phyloP scores from a whole-genome alignment of 225 moss, liverwort and hornwort genomes.

The Sphagnum tenellum region DNA sequence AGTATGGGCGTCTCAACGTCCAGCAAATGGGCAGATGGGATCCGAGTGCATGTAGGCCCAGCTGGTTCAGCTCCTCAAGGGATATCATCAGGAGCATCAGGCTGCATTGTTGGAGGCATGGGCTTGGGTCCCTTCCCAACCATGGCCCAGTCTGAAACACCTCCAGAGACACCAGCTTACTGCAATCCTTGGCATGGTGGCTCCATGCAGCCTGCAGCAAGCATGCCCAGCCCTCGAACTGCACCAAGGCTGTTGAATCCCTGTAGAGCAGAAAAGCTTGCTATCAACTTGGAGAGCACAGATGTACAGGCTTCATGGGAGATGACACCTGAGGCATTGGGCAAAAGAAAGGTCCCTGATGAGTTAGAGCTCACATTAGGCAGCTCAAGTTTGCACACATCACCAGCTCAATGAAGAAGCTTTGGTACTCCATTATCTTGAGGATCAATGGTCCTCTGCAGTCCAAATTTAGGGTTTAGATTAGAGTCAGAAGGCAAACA shows the following conservation, averaged over 20 bases:
- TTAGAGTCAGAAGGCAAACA: too few relatives aligned
- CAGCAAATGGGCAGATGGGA: slow-evolving; percentile 90
- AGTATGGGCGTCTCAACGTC: slow-evolving; percentile 51
- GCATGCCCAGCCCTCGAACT: slow-evolving; percentile 56
- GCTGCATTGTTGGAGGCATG: slow-evolving; percentile 42
- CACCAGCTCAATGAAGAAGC: too few relatives aligned
- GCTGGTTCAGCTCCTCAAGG: slow-evolving; percentile 39
- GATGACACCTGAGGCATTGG: slow-evolving; percentile 23
- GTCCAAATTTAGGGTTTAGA: too few relatives aligned
- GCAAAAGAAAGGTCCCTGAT: slow-evolving; percentile 58
- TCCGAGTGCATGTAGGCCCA: slow-evolving; percentile 59
- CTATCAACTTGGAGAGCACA: slow-evolving; percentile 60
- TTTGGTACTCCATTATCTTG: too few relatives aligned
- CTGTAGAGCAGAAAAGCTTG: slow-evolving; percentile 40
- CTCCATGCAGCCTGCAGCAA: slow-evolving; percentile 53
- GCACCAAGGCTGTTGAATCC: slow-evolving; percentile 44
- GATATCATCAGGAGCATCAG: slow-evolving; percentile 24
- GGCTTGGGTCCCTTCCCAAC: slow-evolving; percentile 57
- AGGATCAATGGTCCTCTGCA: too few relatives aligned
- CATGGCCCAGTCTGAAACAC: slow-evolving; percentile 33
- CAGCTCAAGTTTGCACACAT: slow-evolving; percentile 31
- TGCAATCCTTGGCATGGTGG: slow-evolving; percentile 63
- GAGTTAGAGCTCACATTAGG: slow-evolving; percentile 81
- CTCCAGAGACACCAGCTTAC: slow-evolving; percentile 22
- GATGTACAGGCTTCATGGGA: slow-evolving; percentile 45